Conservation (phyloP, 2,329 filamentous ascomycete genomes). For the Polytolypa hystricis region DNA sequence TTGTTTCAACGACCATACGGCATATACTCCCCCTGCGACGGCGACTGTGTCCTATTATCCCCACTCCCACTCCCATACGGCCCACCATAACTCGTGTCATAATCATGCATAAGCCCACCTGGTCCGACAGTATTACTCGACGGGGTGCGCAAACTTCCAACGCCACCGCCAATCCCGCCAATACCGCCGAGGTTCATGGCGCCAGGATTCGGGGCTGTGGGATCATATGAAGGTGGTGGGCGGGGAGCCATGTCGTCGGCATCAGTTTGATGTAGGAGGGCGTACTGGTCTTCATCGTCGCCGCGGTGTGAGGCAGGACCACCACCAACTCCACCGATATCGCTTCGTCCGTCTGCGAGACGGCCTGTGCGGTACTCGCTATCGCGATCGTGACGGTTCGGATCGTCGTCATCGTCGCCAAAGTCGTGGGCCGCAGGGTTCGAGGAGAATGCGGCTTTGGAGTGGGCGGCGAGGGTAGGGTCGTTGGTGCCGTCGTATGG, state of each 20-base stretch:
- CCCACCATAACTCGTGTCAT: slow-evolving; percentile 32
- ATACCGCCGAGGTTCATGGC: too few relatives aligned
- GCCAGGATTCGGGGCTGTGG: slow-evolving; percentile 17
- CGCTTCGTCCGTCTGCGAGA: slow-evolving; percentile 27
- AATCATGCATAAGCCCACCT: slow-evolving; percentile 29
- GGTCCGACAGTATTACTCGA: slow-evolving; percentile 12
- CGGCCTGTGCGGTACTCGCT: slow-evolving; percentile 33
- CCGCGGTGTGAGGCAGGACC: slow-evolving; percentile 28
- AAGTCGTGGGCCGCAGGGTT: slow-evolving; percentile 36
- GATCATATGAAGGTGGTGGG: slow-evolving; percentile 30
- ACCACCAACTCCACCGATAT: slow-evolving; percentile 29
- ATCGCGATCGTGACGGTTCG: too few relatives aligned
- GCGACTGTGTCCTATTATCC: slow-evolving; percentile 1
- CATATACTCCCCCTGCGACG: not conserved
- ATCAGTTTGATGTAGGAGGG: slow-evolving; percentile 38
- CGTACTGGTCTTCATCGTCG: slow-evolving; percentile 42
- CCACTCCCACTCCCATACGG: slow-evolving; percentile 19
- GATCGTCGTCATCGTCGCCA: slow-evolving; percentile 31
- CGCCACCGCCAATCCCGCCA: too few relatives aligned
- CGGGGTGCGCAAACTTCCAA: slow-evolving; percentile 1
- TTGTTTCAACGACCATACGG: too few relatives aligned
- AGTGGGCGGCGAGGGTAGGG: slow-evolving; percentile 39
- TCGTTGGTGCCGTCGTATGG: slow-evolving; percentile 35
- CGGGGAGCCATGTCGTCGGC: slow-evolving; percentile 31
- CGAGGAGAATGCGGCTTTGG: slow-evolving; percentile 37